These are phyloP conservation scores for Crassisporium funariophilum DNA, from an alignment of 768 basidiomycete species.

Conservation along the genomic window DNA sequence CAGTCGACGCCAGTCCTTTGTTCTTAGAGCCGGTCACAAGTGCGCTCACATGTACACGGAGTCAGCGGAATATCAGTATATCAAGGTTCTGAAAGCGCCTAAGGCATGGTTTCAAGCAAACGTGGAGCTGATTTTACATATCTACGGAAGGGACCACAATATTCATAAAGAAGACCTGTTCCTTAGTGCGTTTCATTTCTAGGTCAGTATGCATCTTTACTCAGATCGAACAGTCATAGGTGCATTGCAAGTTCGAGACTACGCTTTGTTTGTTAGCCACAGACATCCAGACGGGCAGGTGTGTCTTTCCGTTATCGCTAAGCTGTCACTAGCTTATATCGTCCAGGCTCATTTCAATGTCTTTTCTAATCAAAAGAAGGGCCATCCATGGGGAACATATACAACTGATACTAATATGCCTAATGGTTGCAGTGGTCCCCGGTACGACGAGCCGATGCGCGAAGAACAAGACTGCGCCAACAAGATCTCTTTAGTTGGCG, in stretches of 20 bases:
- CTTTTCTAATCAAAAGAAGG: constrained; percentile 14
- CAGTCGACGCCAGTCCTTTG: constrained; percentile 18
- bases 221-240: constrained; percentile 10
- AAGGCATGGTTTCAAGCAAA: constrained; percentile 28
- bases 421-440: constrained; percentile 11
- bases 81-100: constrained; percentile 23
- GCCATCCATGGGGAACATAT: constrained; percentile 23
- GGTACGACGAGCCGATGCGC: constrained; percentile 11
- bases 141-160: constrained; percentile 21
- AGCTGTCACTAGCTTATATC: not conserved
- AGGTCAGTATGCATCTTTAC: not conserved
- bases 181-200: constrained; percentile 17
- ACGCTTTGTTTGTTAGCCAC: constrained; percentile 33
- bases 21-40: constrained; percentile 20
- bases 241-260: constrained; percentile 20
- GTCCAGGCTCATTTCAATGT: constrained; percentile 21
- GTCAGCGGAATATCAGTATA: constrained; percentile 26
- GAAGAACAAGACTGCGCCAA: constrained; percentile 20
- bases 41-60: constrained; percentile 25
- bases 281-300: constrained; percentile 22
- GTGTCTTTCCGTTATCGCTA: constrained; percentile 1
- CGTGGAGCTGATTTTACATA: constrained; percentile 20
- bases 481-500: constrained; percentile 21
- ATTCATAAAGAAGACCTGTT: constrained; percentile 26
- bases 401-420: constrained; percentile 9